Evolutionary conservation across 345 rosid species (phyloP), one percentile per base, ranked within the genome.

Genomic region (Sapria himalayana): DNA sequence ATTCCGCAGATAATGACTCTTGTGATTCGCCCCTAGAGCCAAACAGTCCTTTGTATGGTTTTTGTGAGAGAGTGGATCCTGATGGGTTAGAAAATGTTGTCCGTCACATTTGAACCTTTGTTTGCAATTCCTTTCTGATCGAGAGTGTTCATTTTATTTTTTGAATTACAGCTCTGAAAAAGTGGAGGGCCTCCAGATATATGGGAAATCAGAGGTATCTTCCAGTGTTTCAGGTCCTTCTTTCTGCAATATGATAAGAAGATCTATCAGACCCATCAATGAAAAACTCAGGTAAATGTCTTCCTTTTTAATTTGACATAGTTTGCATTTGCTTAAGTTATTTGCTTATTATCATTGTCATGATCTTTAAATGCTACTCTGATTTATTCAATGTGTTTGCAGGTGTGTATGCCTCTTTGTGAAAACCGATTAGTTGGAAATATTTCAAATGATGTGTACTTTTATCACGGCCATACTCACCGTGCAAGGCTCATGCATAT

Each of bases 1-100:
- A 86, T 62, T 86, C 89, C 49, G 94, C 94, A 36, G 95, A 84
- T 63, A 84, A 89, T 64, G 98, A 89, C 65, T 89, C 95, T 13
- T 89, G 98, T 27, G 99, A 89, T 61, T 84, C 99, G 46, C 99
- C 93, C 14, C 67, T 89, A 27, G 99, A 91, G 66, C 99, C 95
- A 50, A 91, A 91, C 52, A 86, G 97, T 64, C 97, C 97, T 45
- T 59, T 86, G 31, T 81, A 76, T 60, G 93, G 80, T 24, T 56
- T 52, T 56, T 33, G 77, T 7, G 91, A 86, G 52, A 68, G 78
- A 62, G 39, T 61, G 49, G 94, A 81, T 55, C 56, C 71, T 56
- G 92, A 78, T 60, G 74, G 85, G 92, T 78, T 23, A 39, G 71
- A 45, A 44, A 35, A 48, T 41, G 24, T 39, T 52, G 49, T 62